Evolutionary conservation across 2,329 filamentous ascomycete genomes (phyloP).

Genomic region (Diaporthe citrichinensis): DNA sequence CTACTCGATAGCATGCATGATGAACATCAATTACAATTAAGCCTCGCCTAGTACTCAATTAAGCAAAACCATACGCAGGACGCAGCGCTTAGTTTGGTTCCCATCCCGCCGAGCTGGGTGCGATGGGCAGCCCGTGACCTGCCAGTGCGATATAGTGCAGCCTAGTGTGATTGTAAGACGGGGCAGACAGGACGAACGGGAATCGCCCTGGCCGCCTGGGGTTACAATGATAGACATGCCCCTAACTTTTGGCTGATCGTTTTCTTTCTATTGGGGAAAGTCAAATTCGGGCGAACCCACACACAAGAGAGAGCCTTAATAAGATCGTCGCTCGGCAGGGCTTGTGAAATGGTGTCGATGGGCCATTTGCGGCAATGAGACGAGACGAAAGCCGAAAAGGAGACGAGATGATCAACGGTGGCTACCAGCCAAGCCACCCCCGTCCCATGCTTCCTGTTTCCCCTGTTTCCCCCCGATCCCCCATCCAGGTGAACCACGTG

Average conservation of each 20-base stretch:
- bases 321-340: constrained; percentile 7
- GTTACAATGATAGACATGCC: constrained; percentile 19
- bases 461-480: neutral
- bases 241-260: neutral
- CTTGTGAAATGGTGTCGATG: neutral
- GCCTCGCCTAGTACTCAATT: constrained; percentile 5
- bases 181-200: neutral
- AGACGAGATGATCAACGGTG: constrained; percentile 17
- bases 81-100: constrained; percentile 2
- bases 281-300: constrained; percentile 5
- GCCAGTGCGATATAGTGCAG: constrained; percentile 6
- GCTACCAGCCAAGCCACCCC: constrained; percentile 5
- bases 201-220: constrained; percentile 2
- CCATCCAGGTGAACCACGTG: constrained; percentile 25
- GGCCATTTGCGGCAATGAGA: neutral
- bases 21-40: constrained; percentile 29
- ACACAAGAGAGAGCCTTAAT: neutral
- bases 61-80: neutral
- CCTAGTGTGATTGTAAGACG: neutral
- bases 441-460: neutral
- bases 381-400: constrained; percentile 6
- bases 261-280: neutral
- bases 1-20: constrained; percentile 17
- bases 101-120: constrained; percentile 14
- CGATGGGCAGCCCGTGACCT: constrained; percentile 20